Conservation (phyloP, 1,139 yeast species). For the Saccharomyces hybrid region DNA sequence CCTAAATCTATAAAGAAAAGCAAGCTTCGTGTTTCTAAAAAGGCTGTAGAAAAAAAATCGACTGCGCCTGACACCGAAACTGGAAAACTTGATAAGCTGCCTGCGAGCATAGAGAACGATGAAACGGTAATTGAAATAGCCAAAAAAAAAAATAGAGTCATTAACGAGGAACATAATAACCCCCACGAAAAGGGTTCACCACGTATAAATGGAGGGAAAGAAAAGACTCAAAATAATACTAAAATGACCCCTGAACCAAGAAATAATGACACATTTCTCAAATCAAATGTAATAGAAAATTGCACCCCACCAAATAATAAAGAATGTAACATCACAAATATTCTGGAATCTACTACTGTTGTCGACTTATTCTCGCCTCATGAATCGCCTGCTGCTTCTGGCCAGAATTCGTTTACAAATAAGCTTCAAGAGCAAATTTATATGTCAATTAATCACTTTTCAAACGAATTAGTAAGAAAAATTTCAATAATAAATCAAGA, state of each 20-base stretch:
- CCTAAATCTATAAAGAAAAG: constrained; percentile 5
- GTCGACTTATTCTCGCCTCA: constrained; percentile 5
- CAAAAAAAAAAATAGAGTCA: not conserved
- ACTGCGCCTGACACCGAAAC: not conserved
- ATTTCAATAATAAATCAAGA: constrained; percentile 33
- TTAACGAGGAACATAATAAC: not conserved
- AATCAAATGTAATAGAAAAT: not conserved
- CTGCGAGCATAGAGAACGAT: not conserved
- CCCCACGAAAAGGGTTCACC: not conserved
- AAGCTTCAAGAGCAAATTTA: constrained; percentile 33
- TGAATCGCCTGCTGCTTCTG: constrained; percentile 3
- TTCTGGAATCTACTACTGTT: constrained; percentile 15
- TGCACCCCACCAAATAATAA: not conserved
- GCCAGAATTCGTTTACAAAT: constrained; percentile 26
- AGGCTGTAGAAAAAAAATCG: not conserved
- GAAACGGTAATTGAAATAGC: not conserved
- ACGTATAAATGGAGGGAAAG: not conserved
- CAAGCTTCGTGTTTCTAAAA: not conserved
- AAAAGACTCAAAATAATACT: not conserved
- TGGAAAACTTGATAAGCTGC: not conserved
- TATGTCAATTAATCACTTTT: constrained; percentile 30
- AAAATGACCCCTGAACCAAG: not conserved
- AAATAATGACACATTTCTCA: not conserved
- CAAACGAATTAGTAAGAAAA: constrained; percentile 31
- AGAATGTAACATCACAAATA: constrained; percentile 6